A percentile compares a stretch with the other conserved stretches of the same genome.
phyloP scores from a whole-genome alignment of 495 filamentous ascomycete genomes.

The Neurospora sp. region DNA sequence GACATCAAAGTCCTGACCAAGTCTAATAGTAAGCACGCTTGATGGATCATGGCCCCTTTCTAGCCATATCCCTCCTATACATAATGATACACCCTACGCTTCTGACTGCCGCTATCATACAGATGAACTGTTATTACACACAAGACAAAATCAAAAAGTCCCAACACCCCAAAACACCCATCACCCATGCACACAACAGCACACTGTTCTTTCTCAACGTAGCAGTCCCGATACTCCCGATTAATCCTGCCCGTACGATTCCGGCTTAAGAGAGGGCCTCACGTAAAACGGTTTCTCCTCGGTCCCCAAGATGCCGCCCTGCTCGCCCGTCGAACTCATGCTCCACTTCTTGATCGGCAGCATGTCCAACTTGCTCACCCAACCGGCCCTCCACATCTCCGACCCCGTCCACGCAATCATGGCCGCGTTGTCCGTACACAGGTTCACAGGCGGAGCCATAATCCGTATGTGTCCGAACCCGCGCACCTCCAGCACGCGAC shows the following conservation, averaged over 20 bases:
- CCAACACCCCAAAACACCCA: background rate
- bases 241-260: no score
- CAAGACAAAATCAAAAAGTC: background rate
- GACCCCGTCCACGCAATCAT: slow-evolving; percentile 95
- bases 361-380: slow-evolving; percentile 48
- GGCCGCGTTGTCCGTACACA: slow-evolving; percentile 94
- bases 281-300: slow-evolving; percentile 17
- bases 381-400: slow-evolving; percentile 84
- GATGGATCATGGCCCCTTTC: background rate
- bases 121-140: background rate
- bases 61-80: background rate
- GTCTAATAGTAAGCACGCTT: slow-evolving; percentile 3
- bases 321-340: slow-evolving; percentile 51
- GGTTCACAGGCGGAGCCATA: slow-evolving; percentile 57
- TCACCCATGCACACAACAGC: background rate
- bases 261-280: background rate
- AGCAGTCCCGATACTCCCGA: no score
- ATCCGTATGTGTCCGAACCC: slow-evolving; percentile 55
- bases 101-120: background rate
- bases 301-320: slow-evolving; percentile 40
- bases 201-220: slow-evolving; percentile 15
- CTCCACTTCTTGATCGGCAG: slow-evolving; percentile 64
- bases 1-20: slow-evolving; percentile 5
- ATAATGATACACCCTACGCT: background rate
- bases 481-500: slow-evolving; percentile 48